A percentile compares a stretch with the other conserved stretches of the same genome.
Conservation (phyloP, 2,329 filamentous ascomycete genomes). For the Trichoderma sp. region DNA sequence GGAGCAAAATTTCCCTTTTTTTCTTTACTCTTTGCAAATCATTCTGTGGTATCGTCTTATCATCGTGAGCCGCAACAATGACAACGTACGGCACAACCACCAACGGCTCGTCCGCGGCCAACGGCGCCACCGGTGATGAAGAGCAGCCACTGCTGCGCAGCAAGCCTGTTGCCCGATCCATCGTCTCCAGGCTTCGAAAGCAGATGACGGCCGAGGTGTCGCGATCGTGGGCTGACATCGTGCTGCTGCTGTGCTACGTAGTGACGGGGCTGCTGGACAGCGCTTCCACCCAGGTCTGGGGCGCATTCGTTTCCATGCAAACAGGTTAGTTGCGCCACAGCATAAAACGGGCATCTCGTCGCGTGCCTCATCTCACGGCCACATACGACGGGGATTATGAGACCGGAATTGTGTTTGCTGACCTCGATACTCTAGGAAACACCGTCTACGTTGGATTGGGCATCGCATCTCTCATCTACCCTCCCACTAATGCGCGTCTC, state of each 20-base stretch:
- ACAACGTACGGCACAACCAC: slow-evolving; percentile 28
- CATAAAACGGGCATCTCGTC: neutral
- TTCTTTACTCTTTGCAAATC: neutral
- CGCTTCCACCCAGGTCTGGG: slow-evolving; percentile 75
- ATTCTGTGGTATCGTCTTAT: neutral
- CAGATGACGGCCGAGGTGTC: slow-evolving; percentile 54
- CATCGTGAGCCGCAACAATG: slow-evolving; percentile 2
- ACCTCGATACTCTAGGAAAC: slow-evolving; percentile 56
- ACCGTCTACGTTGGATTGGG: slow-evolving; percentile 80
- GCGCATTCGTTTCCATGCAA: slow-evolving; percentile 83
- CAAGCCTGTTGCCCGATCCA: slow-evolving; percentile 32
- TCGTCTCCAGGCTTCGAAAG: slow-evolving; percentile 38
- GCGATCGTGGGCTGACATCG: slow-evolving; percentile 66
- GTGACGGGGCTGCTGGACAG: slow-evolving; percentile 80
- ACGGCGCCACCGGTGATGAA: slow-evolving; percentile 36
- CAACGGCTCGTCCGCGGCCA: slow-evolving; percentile 31
- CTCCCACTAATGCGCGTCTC: slow-evolving; percentile 37
- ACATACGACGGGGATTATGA: neutral
- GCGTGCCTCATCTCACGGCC: neutral
- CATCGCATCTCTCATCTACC: slow-evolving; percentile 57
- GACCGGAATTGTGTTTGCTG: neutral
- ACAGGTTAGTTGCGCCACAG: slow-evolving; percentile 58
- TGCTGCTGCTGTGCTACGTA: slow-evolving; percentile 73
- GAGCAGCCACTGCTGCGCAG: slow-evolving; percentile 43
- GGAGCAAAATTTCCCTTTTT: neutral